A percentile compares a stretch with the other conserved stretches of the same genome.
These are phyloP conservation scores for Cercospora brassicicola DNA, from an alignment of 2,329 filamentous ascomycete genomes.

Conservation along the genomic window DNA sequence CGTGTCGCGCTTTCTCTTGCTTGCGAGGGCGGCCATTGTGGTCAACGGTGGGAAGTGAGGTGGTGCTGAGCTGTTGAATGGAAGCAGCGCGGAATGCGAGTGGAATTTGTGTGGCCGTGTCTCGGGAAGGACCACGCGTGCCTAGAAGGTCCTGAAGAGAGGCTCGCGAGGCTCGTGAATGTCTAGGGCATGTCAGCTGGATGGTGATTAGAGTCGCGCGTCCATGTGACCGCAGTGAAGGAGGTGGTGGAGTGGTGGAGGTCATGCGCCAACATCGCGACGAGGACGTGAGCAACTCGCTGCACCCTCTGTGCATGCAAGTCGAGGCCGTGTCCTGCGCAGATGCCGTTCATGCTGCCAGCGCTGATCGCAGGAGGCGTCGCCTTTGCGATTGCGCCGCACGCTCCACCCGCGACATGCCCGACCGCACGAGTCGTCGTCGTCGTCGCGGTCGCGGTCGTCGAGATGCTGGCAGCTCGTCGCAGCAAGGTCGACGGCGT, in stretches of 20 bases:
- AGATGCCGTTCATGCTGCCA: conserved; percentile 1
- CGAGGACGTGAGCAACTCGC: conserved; percentile 1
- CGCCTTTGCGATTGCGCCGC: background rate
- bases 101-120: background rate
- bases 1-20: conserved; percentile 51
- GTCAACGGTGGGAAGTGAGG: background rate
- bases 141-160: background rate
- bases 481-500: background rate
- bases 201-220: conserved; percentile 13
- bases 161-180: background rate
- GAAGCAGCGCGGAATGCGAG: background rate
- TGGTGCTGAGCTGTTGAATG: background rate
- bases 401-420: background rate
- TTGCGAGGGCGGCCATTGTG: conserved; percentile 35
- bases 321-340: background rate
- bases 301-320: conserved; percentile 4
- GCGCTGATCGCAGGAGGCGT: background rate
- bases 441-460: background rate
- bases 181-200: conserved; percentile 16
- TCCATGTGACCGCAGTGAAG: conserved; percentile 11
- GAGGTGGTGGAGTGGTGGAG: background rate
- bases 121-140: conserved; percentile 6
- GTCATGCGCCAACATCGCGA: conserved; percentile 9
- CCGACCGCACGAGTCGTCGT: background rate
- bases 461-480: background rate